These are phyloP conservation scores for Termitomyces eurrhizus DNA, from an alignment of 768 basidiomycete species.

Conservation along the genomic window DNA sequence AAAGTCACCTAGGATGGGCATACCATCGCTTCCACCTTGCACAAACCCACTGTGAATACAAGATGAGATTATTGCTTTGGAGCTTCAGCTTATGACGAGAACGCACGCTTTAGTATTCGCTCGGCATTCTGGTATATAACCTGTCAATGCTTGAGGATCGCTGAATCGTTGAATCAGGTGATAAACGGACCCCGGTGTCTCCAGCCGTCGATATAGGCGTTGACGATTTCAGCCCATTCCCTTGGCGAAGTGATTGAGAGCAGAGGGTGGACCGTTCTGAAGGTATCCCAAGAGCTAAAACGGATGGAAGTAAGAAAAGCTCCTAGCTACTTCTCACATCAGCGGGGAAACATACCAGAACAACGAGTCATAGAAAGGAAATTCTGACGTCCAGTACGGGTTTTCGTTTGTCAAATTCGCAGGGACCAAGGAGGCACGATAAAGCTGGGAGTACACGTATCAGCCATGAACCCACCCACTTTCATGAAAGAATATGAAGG, in stretches of 20 bases:
- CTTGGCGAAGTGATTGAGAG: conserved; percentile 40
- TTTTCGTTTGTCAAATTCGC: conserved; percentile 49
- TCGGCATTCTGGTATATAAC: conserved; percentile 48
- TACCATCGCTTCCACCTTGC: conserved; percentile 47
- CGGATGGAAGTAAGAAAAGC: conserved; percentile 1
- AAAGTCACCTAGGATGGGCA: conserved; percentile 51
- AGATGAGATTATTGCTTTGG: neutral
- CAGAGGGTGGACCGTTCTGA: conserved; percentile 49
- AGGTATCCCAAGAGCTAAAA: conserved; percentile 49
- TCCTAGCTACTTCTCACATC: neutral
- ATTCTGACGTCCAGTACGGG: conserved; percentile 43
- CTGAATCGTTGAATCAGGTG: neutral
- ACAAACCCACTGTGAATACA: conserved; percentile 36
- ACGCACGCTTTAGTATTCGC: conserved; percentile 45
- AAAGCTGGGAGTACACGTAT: conserved; percentile 29
- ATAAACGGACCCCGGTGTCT: conserved; percentile 34
- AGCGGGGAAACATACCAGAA: conserved; percentile 35
- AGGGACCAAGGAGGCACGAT: conserved; percentile 46
- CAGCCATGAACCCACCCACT: neutral
- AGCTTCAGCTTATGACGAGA: neutral
- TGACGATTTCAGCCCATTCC: conserved; percentile 46
- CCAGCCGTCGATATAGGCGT: conserved; percentile 49
- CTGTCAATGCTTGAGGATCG: conserved; percentile 18
- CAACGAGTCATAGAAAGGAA: conserved; percentile 47
- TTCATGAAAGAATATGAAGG: neutral